Evolutionary conservation across 2,329 filamentous ascomycete species (phyloP), one percentile per base, ranked within the genome.

Genomic region (Mycosphaerella arachidis): DNA sequence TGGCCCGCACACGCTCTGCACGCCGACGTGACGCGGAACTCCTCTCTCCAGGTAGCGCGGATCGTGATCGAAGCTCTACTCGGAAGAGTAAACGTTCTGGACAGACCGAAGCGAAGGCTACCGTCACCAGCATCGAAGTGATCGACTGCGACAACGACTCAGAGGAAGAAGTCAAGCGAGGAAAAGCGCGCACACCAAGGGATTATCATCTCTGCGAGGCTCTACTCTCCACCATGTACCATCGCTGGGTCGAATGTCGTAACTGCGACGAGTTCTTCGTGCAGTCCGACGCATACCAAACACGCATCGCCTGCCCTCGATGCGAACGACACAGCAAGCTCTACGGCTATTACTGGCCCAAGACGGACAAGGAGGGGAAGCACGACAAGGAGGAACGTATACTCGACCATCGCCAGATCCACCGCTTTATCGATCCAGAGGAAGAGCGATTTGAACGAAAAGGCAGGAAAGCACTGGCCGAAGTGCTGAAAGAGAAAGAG

Each of bases 311-410:
- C 16, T 99, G 94, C 73, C 92, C 91, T 4, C 86, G 94, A 6
- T 99, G 94, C 74, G 94, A 99, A 77, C 85, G 94, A 0, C 94
- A 99, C 72, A 95, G 90, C 16, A 97, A 96, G 77, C 78, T 99
- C 0, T 99, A 97, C 72, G 95, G 95, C 0, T 97, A 90, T 71
- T 82, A 89, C 59, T 99, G 94, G 94, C 94, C 94, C 6, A 97
- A 99, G 79, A 97, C 94, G 0, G 89, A 96, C 61, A 88, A 82
- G 63, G 86, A 88, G 29, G 90, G 90, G 0, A 85, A 85, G 16
- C 75, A 83, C 20, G 94, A 97, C 71, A 86, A 84, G 8, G 82
- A 86, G 63, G 79, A 85, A 66, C 74, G 85, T 6, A 79, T 96
- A 0, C 81, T 94, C 61, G 93, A 97, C 71, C 92, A 97, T 71